These are phyloP conservation scores for Leccinellum luteum DNA, from an alignment of 768 basidiomycete genomes.

Conservation along the genomic window DNA sequence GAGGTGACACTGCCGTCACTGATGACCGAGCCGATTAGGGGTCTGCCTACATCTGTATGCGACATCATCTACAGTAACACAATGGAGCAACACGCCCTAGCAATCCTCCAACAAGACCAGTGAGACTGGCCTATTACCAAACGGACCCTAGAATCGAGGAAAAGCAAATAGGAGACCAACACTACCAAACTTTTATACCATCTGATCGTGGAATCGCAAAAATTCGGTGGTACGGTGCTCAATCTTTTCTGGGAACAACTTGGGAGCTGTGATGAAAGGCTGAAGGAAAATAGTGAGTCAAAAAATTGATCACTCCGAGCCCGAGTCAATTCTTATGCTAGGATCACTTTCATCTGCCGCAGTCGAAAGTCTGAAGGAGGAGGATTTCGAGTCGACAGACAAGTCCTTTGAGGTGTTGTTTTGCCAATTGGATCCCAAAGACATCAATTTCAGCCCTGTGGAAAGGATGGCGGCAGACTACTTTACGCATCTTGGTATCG, in stretches of 20 bases:
- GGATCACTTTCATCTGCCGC: not conserved
- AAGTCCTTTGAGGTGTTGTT: not conserved
- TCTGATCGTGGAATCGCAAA: slow-evolving; percentile 2
- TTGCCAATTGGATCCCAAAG: not conserved
- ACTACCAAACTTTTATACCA: not conserved
- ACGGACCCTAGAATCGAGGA: not conserved
- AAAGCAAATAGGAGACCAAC: not conserved
- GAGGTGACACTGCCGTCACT: too few relatives aligned
- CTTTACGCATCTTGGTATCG: slow-evolving; percentile 4
- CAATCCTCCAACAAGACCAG: not conserved
- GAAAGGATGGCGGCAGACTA: not conserved
- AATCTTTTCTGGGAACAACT: slow-evolving; percentile 3
- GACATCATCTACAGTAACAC: not conserved
- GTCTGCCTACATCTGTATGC: too few relatives aligned
- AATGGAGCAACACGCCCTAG: slow-evolving; percentile 4
- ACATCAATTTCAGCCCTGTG: not conserved
- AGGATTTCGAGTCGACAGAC: not conserved
- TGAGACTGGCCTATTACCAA: not conserved
- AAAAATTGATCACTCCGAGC: not conserved
- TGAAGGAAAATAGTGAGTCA: slow-evolving; percentile 1
- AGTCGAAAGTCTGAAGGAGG: slow-evolving; percentile 1
- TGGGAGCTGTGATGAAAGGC: not conserved
- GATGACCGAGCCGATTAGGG: too few relatives aligned
- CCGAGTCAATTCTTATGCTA: not conserved
- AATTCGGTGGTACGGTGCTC: not conserved